Conservation (phyloP, 2,329 filamentous ascomycete species). For the Apiospora malaysiana region DNA sequence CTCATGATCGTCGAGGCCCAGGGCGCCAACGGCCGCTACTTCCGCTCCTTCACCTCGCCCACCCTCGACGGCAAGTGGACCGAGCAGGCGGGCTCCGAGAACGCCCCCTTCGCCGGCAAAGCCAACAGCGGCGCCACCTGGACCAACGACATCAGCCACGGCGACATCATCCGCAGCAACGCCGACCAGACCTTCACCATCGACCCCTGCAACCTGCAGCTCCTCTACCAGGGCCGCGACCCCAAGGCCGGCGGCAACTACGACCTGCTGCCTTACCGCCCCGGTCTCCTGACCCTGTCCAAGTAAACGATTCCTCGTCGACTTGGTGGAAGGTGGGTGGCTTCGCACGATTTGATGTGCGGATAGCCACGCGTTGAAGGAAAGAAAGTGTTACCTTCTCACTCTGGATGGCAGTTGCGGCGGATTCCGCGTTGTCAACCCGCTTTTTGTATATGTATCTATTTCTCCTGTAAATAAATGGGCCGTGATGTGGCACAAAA, state of each 20-base stretch:
- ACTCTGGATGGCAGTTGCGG: neutral
- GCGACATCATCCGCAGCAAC: conserved; percentile 62
- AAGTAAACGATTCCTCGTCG: neutral
- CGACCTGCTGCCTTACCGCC: conserved; percentile 57
- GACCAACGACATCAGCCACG: conserved; percentile 72
- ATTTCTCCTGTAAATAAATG: conserved; percentile 6
- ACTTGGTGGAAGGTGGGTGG: neutral
- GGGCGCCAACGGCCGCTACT: conserved; percentile 64
- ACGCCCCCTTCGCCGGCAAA: conserved; percentile 68
- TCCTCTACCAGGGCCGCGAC: conserved; percentile 66
- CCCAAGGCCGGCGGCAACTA: conserved; percentile 54
- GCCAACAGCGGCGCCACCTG: conserved; percentile 68
- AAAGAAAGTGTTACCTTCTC: neutral
- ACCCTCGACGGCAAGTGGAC: conserved; percentile 64
- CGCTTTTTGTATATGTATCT: conserved; percentile 7
- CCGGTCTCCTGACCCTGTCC: conserved; percentile 58
- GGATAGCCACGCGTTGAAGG: neutral
- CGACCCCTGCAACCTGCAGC: conserved; percentile 68
- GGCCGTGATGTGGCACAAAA: neutral
- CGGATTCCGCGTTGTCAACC: neutral
- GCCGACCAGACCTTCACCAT: conserved; percentile 67
- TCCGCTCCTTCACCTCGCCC: conserved; percentile 69
- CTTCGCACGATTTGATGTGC: neutral
- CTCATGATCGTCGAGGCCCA: conserved; percentile 73
- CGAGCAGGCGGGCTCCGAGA: conserved; percentile 59